A percentile compares a stretch with the other conserved stretches of the same genome.
Evolutionary conservation across 1,284 basidiomycete genomes (phyloP).

Genomic region (Porodaedalea pini): DNA sequence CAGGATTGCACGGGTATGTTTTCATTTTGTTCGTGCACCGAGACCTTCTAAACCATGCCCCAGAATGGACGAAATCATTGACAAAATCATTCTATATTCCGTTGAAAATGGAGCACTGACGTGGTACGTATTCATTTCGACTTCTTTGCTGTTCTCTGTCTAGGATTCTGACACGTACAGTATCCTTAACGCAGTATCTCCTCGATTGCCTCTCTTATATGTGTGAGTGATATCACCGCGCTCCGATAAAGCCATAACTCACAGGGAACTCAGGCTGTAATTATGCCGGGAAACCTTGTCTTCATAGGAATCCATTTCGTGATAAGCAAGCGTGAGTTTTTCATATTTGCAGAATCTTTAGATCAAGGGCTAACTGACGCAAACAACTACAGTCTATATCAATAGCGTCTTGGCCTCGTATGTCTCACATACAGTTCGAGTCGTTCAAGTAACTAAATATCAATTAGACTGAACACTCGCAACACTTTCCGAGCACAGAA

Average conservation of each 20-base stretch:
- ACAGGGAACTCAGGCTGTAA: slow-evolving; percentile 2
- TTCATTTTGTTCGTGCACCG: not conserved
- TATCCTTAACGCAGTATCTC: slow-evolving; percentile 3
- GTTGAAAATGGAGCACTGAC: slow-evolving; percentile 16
- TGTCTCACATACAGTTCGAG: not conserved
- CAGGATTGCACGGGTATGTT: slow-evolving; percentile 9
- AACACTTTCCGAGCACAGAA: slow-evolving; percentile 15
- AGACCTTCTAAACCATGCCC: not conserved
- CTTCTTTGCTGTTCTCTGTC: not conserved
- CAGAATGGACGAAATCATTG: slow-evolving; percentile 17
- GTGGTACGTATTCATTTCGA: not conserved
- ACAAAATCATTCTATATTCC: slow-evolving; percentile 18
- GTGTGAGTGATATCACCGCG: not conserved
- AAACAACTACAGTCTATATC: slow-evolving; percentile 13
- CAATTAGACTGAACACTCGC: slow-evolving; percentile 13
- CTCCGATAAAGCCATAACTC: not conserved
- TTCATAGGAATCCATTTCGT: slow-evolving; percentile 20
- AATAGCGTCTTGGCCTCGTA: slow-evolving; percentile 18
- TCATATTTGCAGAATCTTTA: not conserved
- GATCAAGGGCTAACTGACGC: not conserved
- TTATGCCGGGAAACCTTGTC: slow-evolving; percentile 20
- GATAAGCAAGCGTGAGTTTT: slow-evolving; percentile 17
- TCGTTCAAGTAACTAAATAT: not conserved
- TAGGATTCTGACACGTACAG: too few relatives aligned
- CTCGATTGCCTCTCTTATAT: slow-evolving; percentile 18